These are phyloP conservation scores for Aulographum hederae DNA, from an alignment of 2,329 filamentous ascomycete species.

Conservation along the genomic window DNA sequence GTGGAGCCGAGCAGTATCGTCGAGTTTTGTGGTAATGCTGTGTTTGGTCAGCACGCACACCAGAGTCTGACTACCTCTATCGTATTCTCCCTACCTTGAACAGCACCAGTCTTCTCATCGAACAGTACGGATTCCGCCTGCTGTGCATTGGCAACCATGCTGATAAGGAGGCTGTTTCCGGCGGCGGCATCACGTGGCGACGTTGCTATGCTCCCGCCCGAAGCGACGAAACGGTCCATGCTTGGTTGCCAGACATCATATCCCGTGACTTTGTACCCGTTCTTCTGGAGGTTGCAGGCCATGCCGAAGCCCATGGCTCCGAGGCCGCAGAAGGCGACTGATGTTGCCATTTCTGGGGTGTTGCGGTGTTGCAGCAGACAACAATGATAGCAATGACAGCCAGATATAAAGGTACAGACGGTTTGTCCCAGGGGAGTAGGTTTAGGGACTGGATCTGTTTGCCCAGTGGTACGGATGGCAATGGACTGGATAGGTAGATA, in stretches of 20 bases:
- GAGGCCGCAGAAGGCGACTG: background rate
- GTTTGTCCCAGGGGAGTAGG: too few relatives aligned
- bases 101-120: background rate
- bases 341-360: background rate
- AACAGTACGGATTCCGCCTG: background rate
- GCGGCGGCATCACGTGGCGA: background rate
- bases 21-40: background rate
- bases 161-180: background rate
- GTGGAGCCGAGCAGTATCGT: conserved; percentile 50
- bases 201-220: background rate
- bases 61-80: background rate
- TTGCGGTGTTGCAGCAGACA: background rate
- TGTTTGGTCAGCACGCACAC: background rate
- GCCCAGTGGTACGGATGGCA: too few relatives aligned
- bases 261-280: background rate
- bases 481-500: too few relatives aligned
- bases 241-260: background rate
- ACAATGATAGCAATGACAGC: background rate
- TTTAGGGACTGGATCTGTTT: too few relatives aligned
- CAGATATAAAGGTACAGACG: too few relatives aligned
- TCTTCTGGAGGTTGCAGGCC: background rate
- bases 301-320: conserved; percentile 1
- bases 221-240: background rate
- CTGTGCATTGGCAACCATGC: background rate
- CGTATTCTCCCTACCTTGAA: too few relatives aligned